phyloP scores from a whole-genome alignment of 257 asterid genomes.

The Salvia rosmarinus region DNA sequence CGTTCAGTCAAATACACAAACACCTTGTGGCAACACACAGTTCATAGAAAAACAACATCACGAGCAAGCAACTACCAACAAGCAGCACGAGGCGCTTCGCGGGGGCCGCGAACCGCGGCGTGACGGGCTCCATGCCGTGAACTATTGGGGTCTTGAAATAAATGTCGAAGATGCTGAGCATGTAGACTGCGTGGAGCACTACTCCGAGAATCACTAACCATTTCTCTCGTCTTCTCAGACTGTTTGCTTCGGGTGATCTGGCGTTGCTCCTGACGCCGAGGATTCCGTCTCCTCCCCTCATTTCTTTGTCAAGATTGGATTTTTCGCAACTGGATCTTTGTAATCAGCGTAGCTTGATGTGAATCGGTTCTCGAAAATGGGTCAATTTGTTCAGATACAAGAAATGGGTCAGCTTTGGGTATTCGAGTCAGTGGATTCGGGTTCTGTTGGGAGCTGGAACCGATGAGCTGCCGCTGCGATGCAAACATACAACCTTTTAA shows the following conservation, averaged over 20 bases:
- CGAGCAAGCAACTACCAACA: slow-evolving; percentile 52
- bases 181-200: slow-evolving; percentile 90
- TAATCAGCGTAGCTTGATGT: neutral
- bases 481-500: slow-evolving; percentile 5
- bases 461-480: slow-evolving; percentile 28
- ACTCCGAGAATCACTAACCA: slow-evolving; percentile 90
- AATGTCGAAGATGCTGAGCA: slow-evolving; percentile 97
- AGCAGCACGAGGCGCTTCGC: slow-evolving; percentile 88
- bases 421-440: slow-evolving; percentile 27
- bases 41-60: neutral
- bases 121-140: slow-evolving; percentile 92
- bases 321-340: slow-evolving; percentile 39
- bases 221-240: slow-evolving; percentile 61
- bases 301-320: slow-evolving; percentile 38
- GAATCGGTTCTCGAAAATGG: slow-evolving; percentile 15
- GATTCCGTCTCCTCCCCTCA: slow-evolving; percentile 68
- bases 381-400: neutral
- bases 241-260: slow-evolving; percentile 45
- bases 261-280: slow-evolving; percentile 48
- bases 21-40: slow-evolving; percentile 33
- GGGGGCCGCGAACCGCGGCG: slow-evolving; percentile 76
- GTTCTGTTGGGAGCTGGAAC: slow-evolving; percentile 16
- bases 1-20: slow-evolving; percentile 47
- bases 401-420: slow-evolving; percentile 16
- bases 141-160: slow-evolving; percentile 95